Conservation (phyloP, 495 filamentous ascomycete genomes). For the Chaetomium tenue region DNA sequence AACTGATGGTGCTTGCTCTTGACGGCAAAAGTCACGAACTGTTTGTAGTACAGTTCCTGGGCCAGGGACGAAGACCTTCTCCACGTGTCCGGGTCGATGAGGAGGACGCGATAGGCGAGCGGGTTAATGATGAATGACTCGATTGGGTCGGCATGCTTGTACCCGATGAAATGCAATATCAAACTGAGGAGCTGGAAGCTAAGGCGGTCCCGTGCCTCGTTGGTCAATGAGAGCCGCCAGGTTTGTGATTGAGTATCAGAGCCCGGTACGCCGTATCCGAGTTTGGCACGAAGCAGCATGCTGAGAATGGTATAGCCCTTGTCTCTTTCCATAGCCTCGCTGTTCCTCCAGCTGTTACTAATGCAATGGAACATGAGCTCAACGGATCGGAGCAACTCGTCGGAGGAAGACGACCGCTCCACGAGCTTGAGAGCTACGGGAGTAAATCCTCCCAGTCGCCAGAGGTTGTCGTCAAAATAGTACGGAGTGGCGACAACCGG, state of each 20-base stretch:
- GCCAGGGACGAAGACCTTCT: constrained; percentile 68
- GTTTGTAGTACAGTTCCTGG: constrained; percentile 85
- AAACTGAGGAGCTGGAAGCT: constrained; percentile 68
- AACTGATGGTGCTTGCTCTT: constrained; percentile 88
- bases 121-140: constrained; percentile 94
- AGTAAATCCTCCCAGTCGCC: constrained; percentile 84
- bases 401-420: constrained; percentile 66
- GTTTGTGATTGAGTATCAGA: constrained; percentile 42
- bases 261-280: constrained; percentile 53
- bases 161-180: constrained; percentile 84
- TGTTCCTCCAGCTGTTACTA: constrained; percentile 90
- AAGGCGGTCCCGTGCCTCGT: constrained; percentile 61
- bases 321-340: constrained; percentile 95
- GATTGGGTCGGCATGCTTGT: constrained; percentile 68
- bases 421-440: constrained; percentile 80
- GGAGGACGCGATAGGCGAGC: constrained; percentile 82
- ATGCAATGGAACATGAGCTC: constrained; percentile 81
- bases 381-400: constrained; percentile 70
- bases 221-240: constrained; percentile 41
- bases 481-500: constrained; percentile 78
- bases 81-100: constrained; percentile 93
- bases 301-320: constrained; percentile 91
- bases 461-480: constrained; percentile 85
- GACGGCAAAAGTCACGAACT: constrained; percentile 79
- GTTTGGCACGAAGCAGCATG: constrained; percentile 70